Base-by-base conservation (phyloP, 371 early-diverging fungal species). In the Mucor piriformis region DNA sequence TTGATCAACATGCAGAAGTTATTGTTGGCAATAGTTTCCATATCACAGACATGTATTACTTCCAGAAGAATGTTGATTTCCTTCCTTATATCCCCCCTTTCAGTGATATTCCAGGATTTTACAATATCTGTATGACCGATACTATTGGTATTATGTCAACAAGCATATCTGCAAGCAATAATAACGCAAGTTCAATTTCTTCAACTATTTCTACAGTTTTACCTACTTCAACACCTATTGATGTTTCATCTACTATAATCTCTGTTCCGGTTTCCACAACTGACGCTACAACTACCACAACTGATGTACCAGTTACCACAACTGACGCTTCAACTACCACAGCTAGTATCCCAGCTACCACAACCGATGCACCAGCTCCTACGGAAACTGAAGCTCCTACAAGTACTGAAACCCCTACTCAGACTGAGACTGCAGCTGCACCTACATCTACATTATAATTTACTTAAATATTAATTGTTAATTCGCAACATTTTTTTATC, bases 21-120 rank as follows among this genome's bases (percentile, higher is more conserved):
- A 20, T 63, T 61, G 55, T 72, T 24, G 70, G 61, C 25, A 57
- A 63, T 33, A 66, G 64, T 6, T 76, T 63, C 56, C 56, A 57
- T 50, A 27, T 52, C 24, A 49, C 61, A 2, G 46, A 61, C 4
- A 50, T 79, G 59, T 57, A 54, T n/a, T 72, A 79, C 29, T 50
- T 38, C 32, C 76, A 75, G 47, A 44, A 65, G 8, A 62, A 65
- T 13, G 70, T 73, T 27, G 3, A 54, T 42, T 37, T 40, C 40
- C 2, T 42, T 72, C 3, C n/a, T n/a, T 29, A 50, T 23, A 48
- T 65, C 15, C 53, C 57, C 47, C 33, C 38, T 7, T 34, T 61
- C 43, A 52, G 49, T 40, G 54, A 49, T 23, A 55, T 25, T 40
- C 44, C 38, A 6, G 12, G 10, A n/a, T n/a, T 29, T 16, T 24